A percentile compares a stretch with the other conserved stretches of the same genome.
These are phyloP conservation scores for Ophiocordyceps australis DNA, from an alignment of 2,329 filamentous ascomycete species.

Conservation along the genomic window DNA sequence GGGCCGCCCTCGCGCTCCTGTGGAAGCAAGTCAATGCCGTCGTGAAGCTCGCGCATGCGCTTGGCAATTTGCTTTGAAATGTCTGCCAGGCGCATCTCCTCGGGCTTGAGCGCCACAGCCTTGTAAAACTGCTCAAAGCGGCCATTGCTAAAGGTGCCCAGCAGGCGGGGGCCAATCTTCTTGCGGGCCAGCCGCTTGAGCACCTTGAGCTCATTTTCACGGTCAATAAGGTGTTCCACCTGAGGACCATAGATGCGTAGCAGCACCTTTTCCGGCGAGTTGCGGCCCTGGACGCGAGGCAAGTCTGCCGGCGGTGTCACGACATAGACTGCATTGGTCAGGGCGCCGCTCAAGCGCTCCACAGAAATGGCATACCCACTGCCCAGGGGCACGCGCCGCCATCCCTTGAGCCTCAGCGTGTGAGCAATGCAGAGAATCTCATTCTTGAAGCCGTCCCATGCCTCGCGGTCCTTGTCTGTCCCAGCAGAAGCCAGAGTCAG, in stretches of 20 bases:
- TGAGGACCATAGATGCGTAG: conserved; percentile 89
- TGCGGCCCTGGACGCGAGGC: conserved; percentile 19
- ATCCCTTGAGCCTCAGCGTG: conserved; percentile 78
- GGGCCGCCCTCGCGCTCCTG: conserved; percentile 64
- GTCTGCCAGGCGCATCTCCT: conserved; percentile 60
- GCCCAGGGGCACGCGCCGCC: conserved; percentile 66
- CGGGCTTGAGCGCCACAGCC: conserved; percentile 59
- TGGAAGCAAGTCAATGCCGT: conserved; percentile 73
- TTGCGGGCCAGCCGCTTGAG: conserved; percentile 74
- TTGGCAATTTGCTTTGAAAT: conserved; percentile 91
- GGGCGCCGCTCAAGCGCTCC: conserved; percentile 66
- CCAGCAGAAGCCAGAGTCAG: no score
- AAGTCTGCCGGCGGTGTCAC: conserved; percentile 63
- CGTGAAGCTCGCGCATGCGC: conserved; percentile 89
- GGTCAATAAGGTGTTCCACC: conserved; percentile 88
- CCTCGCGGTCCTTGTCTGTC: conserved; percentile 42
- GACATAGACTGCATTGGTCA: conserved; percentile 95
- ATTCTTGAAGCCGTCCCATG: conserved; percentile 76
- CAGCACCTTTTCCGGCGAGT: conserved; percentile 49
- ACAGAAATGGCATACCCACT: conserved; percentile 50
- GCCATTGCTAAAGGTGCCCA: conserved; percentile 87
- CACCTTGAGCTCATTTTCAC: conserved; percentile 76
- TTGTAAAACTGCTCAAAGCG: conserved; percentile 92
- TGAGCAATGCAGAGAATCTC: conserved; percentile 83
- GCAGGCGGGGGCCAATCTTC: conserved; percentile 76